Base-by-base conservation (phyloP, 2,329 filamentous ascomycete genomes). In the Penicillium sp. region DNA sequence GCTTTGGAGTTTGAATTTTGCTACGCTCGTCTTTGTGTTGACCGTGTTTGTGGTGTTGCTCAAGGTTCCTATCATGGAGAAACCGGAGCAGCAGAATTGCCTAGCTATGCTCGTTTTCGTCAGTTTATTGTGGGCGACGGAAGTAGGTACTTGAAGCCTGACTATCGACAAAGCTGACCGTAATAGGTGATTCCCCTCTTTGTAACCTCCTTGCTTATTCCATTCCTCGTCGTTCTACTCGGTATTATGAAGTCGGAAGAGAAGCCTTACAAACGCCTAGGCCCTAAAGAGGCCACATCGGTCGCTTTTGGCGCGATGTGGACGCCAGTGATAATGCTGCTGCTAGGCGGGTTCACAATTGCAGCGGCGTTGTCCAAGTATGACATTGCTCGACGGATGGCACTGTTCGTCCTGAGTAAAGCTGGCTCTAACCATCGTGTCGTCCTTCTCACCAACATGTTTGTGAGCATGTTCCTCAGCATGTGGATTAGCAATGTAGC, bases 401-500 rank as follows among this genome's bases (percentile, higher is more conserved):
- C 95, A 2, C 97, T 94, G 1, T 92, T 98, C 71, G 91, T 99
- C 30, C 85, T 99, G 38, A 97, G 93, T 82, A 98, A 97, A 81
- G 95, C 95, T 8, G 95, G 95, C 7, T 97, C 95, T 3, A 90
- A 89, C 70, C 95, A 95, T 9, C 85, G 89, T 59, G 94, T 91
- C 2, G 95, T 99, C 3, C 84, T 99, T 5, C 79, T 99, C n/a
- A 95, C 94, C 58, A 97, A 94, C 80, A 99, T 99, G 95, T 93
- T 97, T 70, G 95, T 99, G 47, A 93, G 94, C 59, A 96, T 95
- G 73, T 96, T 99, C 76, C 90, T 96, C 8, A 97, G 93, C 70
- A 99, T 99, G 95, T 92, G 96, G 84, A 98, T 99, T 73, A 97
- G 93, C 79, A 99, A 99, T 69, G 96, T 99, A 30, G 95, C 95